A percentile compares a stretch with the other conserved stretches of the same genome.
Conservation (phyloP, 1,139 yeast species). For the Sugiyamaella pinicola region DNA sequence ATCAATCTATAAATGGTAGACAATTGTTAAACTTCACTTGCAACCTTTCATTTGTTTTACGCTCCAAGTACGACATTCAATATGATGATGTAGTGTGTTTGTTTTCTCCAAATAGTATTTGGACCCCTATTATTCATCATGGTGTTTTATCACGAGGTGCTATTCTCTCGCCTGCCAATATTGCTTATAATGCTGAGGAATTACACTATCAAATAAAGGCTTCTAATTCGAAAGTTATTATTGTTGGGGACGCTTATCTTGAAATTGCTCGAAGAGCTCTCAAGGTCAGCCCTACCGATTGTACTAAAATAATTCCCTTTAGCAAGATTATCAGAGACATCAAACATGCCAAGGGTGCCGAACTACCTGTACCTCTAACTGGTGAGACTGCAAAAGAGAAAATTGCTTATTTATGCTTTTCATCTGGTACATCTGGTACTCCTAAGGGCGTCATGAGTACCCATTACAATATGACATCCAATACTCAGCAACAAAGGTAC, state of each 20-base stretch:
- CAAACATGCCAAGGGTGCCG: slow-evolving; percentile 20
- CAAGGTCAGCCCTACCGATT: slow-evolving; percentile 20
- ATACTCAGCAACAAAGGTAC: slow-evolving; percentile 33
- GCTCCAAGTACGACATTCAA: slow-evolving; percentile 31
- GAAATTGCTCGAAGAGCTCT: slow-evolving; percentile 38
- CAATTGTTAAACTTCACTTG: slow-evolving; percentile 31
- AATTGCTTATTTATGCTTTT: slow-evolving; percentile 52
- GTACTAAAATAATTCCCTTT: slow-evolving; percentile 25
- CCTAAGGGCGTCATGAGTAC: slow-evolving; percentile 74
- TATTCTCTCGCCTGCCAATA: slow-evolving; percentile 43
- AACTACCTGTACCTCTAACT: slow-evolving; percentile 21
- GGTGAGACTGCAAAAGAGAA: slow-evolving; percentile 29
- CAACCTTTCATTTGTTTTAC: slow-evolving; percentile 33
- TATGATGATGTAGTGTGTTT: slow-evolving; percentile 41
- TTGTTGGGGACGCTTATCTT: slow-evolving; percentile 33
- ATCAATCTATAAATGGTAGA: slow-evolving; percentile 30
- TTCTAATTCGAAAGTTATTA: slow-evolving; percentile 37
- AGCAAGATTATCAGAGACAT: slow-evolving; percentile 28
- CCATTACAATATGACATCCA: slow-evolving; percentile 48
- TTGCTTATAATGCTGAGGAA: slow-evolving; percentile 42
- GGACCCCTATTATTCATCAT: slow-evolving; percentile 38
- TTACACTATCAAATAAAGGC: slow-evolving; percentile 42
- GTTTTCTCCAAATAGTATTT: slow-evolving; percentile 39
- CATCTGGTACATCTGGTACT: slow-evolving; percentile 75
- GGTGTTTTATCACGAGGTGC: slow-evolving; percentile 43